phyloP scores from a whole-genome alignment of 192 early-diverging fungal genomes.

The Coemansia aciculifera region DNA sequence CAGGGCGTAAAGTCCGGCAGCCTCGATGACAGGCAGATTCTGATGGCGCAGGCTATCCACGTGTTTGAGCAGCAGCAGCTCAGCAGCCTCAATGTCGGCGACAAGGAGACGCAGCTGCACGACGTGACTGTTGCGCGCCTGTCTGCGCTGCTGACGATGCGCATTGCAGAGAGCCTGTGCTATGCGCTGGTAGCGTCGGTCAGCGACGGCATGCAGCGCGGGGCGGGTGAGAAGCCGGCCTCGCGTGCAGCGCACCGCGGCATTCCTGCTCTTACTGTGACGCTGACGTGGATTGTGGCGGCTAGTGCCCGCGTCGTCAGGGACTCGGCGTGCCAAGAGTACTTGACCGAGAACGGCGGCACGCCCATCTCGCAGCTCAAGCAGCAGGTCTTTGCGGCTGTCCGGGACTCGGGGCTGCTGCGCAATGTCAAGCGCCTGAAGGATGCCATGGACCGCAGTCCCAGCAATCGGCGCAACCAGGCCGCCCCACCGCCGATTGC shows the following conservation, averaged over 20 bases:
- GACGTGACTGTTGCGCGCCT: conserved; percentile 15
- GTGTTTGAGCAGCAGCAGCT: conserved; percentile 49
- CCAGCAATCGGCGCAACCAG: not conserved
- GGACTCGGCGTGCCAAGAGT: conserved; percentile 22
- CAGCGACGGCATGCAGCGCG: conserved; percentile 5
- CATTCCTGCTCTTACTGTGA: conserved; percentile 10
- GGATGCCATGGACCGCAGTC: conserved; percentile 15
- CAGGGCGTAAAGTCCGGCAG: conserved; percentile 18
- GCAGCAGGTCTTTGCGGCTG: conserved; percentile 19
- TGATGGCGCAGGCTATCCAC: conserved; percentile 32
- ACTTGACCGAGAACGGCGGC: conserved; percentile 2
- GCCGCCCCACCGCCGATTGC: not conserved
- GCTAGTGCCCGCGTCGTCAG: conserved; percentile 21
- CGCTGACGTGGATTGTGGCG: conserved; percentile 28
- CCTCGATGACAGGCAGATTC: conserved; percentile 14
- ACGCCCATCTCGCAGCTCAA: conserved; percentile 16
- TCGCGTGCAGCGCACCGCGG: conserved; percentile 19
- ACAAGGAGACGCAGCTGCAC: conserved; percentile 17
- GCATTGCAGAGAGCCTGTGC: conserved; percentile 24
- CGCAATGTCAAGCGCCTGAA: conserved; percentile 7
- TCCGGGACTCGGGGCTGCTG: conserved; percentile 21
- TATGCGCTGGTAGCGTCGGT: not conserved
- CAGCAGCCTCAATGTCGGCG: conserved; percentile 18
- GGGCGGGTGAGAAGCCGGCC: conserved; percentile 15
- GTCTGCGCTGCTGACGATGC: conserved; percentile 23